These are phyloP conservation scores for Lachancea mirantina DNA, from an alignment of 805 yeast genomes.

Conservation along the genomic window DNA sequence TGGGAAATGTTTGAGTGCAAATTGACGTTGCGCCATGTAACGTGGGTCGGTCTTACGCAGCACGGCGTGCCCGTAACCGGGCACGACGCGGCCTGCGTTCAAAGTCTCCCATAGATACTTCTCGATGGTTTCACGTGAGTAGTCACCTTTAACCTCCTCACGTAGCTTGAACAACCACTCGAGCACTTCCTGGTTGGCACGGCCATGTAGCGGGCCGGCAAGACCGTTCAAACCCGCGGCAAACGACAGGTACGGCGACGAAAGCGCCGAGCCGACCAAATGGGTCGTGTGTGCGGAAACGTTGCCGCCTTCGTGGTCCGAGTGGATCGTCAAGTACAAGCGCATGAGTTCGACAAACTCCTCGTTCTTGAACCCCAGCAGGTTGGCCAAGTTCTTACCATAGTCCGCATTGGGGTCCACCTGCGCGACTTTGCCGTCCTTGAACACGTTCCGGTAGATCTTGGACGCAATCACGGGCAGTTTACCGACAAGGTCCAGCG, in stretches of 20 bases:
- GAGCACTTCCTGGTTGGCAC: conserved; percentile 80
- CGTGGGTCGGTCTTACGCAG: conserved; percentile 82
- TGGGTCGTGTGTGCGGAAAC: conserved; percentile 79
- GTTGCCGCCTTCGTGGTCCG: conserved; percentile 86
- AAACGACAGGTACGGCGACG: conserved; percentile 68
- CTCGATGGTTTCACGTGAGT: conserved; percentile 58
- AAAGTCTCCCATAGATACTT: conserved; percentile 64
- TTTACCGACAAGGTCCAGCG: conserved; percentile 73
- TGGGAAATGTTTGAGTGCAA: conserved; percentile 69
- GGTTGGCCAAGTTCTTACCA: conserved; percentile 55
- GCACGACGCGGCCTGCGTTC: conserved; percentile 70
- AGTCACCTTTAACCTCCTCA: conserved; percentile 53
- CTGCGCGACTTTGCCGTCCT: conserved; percentile 62
- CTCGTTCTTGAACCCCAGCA: conserved; percentile 51
- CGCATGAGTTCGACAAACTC: conserved; percentile 77
- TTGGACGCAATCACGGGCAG: conserved; percentile 74
- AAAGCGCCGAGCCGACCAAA: conserved; percentile 73
- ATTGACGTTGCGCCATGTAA: conserved; percentile 78
- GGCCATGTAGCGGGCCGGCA: conserved; percentile 82
- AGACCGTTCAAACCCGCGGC: conserved; percentile 77
- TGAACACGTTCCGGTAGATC: conserved; percentile 78
- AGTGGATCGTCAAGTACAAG: conserved; percentile 72
- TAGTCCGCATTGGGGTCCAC: conserved; percentile 54
- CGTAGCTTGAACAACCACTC: conserved; percentile 71
- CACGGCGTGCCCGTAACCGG: conserved; percentile 87